A percentile compares a stretch with the other conserved stretches of the same genome.
phyloP scores from a whole-genome alignment of 371 early-diverging fungal species.

The Entomophthora muscae region DNA sequence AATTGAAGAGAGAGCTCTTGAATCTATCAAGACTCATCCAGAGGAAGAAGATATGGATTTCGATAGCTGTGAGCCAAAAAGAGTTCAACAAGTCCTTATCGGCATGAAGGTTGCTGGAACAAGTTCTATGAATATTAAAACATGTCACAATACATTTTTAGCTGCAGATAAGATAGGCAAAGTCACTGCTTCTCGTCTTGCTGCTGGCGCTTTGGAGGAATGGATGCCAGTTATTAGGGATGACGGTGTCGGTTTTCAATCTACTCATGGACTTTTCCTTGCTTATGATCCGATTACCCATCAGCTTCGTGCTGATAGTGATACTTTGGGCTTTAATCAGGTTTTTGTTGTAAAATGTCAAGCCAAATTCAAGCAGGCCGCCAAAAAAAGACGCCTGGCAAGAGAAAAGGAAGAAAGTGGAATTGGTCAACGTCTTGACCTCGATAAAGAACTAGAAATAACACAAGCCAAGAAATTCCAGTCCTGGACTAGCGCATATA shows the following conservation, averaged over 20 bases:
- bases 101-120: slow-evolving; percentile 33
- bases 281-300: slow-evolving; percentile 35
- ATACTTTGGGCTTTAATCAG: slow-evolving; percentile 50
- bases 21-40: not conserved
- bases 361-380: slow-evolving; percentile 23
- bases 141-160: slow-evolving; percentile 44
- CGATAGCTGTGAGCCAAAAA: slow-evolving; percentile 31
- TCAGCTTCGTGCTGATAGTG: slow-evolving; percentile 41
- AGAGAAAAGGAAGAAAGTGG: not conserved
- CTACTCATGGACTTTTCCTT: slow-evolving; percentile 32
- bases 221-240: slow-evolving; percentile 51
- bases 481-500: slow-evolving; percentile 41
- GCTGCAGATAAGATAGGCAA: slow-evolving; percentile 69
- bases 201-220: slow-evolving; percentile 63
- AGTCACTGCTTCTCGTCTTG: slow-evolving; percentile 46
- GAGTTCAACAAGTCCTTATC: slow-evolving; percentile 53
- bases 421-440: not conserved
- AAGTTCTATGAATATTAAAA: slow-evolving; percentile 37
- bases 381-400: not conserved
- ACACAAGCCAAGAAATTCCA: not conserved
- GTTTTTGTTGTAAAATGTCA: slow-evolving; percentile 51
- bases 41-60: slow-evolving; percentile 8
- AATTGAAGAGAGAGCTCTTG: slow-evolving; percentile 9
- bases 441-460: not conserved
- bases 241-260: slow-evolving; percentile 53